Percentiles rank a stretch among this genome's conserved stretches.
Conservation (phyloP, 2,329 filamentous ascomycete genomes). For the Colletotrichum chlorophyti region DNA sequence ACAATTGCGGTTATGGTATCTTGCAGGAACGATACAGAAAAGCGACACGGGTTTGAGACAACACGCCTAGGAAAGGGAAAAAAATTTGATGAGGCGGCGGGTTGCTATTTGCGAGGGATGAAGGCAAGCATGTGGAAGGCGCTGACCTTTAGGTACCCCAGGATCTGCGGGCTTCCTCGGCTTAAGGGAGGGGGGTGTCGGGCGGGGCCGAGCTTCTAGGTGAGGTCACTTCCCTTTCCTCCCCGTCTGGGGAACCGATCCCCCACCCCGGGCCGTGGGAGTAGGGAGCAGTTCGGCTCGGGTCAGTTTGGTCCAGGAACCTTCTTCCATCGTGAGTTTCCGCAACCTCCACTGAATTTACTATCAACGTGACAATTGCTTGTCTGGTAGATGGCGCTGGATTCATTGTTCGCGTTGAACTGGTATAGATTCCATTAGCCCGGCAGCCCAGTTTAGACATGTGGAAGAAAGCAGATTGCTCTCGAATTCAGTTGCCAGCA, state of each 20-base stretch:
- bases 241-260: conserved; percentile 7
- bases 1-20: neutral
- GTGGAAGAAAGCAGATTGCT: too few relatives aligned
- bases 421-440: too few relatives aligned
- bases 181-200: conserved; percentile 20
- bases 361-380: too few relatives aligned
- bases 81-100: conserved; percentile 14
- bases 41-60: conserved; percentile 2
- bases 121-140: conserved; percentile 25
- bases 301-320: neutral
- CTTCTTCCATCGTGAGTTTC: neutral
- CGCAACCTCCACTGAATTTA: too few relatives aligned
- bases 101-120: conserved; percentile 10
- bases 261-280: conserved; percentile 27
- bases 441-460: too few relatives aligned
- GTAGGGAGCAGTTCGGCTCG: neutral
- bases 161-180: conserved; percentile 26
- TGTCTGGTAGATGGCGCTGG: too few relatives aligned
- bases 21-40: neutral
- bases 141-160: conserved; percentile 18
- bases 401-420: too few relatives aligned
- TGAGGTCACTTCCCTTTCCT: conserved; percentile 21
- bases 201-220: conserved; percentile 26
- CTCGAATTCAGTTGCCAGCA: too few relatives aligned
- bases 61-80: conserved; percentile 12